Evolutionary conservation across 176 grass and related monocot species (phyloP).

Genomic region (Avena sativa): DNA sequence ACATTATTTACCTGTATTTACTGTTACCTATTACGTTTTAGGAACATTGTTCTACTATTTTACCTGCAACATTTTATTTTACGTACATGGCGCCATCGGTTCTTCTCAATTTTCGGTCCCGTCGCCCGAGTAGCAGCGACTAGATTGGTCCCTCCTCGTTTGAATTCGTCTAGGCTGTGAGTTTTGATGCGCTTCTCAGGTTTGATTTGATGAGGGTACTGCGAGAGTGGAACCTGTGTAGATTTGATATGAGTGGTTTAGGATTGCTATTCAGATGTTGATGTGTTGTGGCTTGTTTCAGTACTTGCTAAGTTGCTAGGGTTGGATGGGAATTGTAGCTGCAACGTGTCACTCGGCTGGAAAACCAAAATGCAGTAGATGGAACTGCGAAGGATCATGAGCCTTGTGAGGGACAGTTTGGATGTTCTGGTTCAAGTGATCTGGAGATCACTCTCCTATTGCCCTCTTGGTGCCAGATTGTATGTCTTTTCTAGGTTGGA

Average conservation of each 20-base stretch:
- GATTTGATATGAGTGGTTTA: constrained; percentile 28
- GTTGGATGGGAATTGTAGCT: background rate
- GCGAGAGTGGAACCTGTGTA: constrained; percentile 6
- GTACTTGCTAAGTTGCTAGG: constrained; percentile 1
- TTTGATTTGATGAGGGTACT: background rate
- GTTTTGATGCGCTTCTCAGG: background rate
- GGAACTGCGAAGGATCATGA: background rate
- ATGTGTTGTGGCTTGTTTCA: background rate
- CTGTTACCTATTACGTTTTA: background rate
- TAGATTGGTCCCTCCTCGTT: background rate
- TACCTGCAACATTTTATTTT: background rate
- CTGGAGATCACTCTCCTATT: background rate
- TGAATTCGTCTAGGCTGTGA: background rate
- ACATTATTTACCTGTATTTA: background rate
- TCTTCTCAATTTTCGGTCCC: background rate
- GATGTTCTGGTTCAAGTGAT: background rate
- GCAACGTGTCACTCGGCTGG: background rate
- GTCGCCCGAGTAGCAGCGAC: background rate
- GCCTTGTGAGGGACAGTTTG: background rate
- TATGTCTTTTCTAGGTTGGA: background rate
- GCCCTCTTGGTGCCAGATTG: background rate
- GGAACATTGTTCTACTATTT: constrained; percentile 23
- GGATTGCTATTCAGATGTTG: constrained; percentile 16
- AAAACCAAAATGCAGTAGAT: background rate
- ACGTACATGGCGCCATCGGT: too few relatives aligned